Evolutionary conservation across 2,329 filamentous ascomycete genomes (phyloP).

Genomic region (Ceratocystis harringtonii): DNA sequence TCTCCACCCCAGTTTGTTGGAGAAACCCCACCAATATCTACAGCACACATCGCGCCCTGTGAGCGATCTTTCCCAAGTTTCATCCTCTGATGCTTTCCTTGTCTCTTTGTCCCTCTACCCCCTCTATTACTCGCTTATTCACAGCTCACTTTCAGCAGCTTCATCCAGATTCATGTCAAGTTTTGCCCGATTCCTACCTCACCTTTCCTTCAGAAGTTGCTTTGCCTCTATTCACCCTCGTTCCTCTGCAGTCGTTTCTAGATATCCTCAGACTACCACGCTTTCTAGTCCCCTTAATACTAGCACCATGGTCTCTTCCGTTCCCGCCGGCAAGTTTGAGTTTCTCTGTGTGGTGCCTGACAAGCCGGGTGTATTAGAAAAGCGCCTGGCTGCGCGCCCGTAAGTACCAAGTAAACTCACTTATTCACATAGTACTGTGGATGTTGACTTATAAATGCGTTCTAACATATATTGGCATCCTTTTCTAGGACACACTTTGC

Average conservation of each 20-base stretch:
- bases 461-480: background rate
- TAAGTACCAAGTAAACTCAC: conserved; percentile 25
- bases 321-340: conserved; percentile 34
- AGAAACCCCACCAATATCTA: too few species aligned
- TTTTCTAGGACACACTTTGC: conserved; percentile 35
- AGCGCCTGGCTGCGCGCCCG: conserved; percentile 46
- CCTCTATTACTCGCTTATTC: too few species aligned
- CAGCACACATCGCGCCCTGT: too few species aligned
- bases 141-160: background rate
- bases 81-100: too few species aligned
- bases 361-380: conserved; percentile 42
- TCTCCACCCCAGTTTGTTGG: too few species aligned
- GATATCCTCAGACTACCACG: background rate
- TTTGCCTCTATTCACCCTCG: background rate
- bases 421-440: background rate
- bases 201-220: background rate
- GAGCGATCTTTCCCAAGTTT: too few species aligned
- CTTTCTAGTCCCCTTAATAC: background rate
- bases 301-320: conserved; percentile 22
- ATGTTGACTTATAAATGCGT: background rate
- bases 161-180: background rate
- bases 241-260: background rate
- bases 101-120: too few species aligned
- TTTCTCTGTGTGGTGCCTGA: conserved; percentile 58
- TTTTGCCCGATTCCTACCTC: background rate